Evolutionary conservation across 768 basidiomycete species (phyloP), one percentile per base, ranked within the genome.

Genomic region (Trametes cinnabarina): DNA sequence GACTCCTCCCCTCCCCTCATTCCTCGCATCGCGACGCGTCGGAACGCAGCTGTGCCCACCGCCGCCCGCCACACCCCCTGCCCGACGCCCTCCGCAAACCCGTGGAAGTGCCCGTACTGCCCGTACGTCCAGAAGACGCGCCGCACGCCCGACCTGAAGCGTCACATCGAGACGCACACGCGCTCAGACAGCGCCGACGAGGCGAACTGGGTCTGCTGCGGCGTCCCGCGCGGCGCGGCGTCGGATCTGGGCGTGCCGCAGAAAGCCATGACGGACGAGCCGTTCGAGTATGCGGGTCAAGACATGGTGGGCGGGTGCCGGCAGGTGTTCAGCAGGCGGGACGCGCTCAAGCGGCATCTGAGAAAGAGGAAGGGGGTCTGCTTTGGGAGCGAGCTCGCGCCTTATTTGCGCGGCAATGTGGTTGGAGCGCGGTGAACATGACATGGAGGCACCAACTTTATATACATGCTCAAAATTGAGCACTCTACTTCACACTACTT

Each of bases 131-230:
- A 64, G 43, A 4, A 22, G 6, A 59, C 26, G 30, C 19, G 44
- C 22, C 57, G 57, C 42, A 22, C 26, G 15, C 57, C 60, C 19
- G 60, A 61, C 37, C 48, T 64, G 37, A n/a, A 22, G 52, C 63
- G 63, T 20, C 63, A 64, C 48, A 52, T 64, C 56, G 40, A 40
- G 47, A 58, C 63, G 48, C 63, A 64, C 63, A 47, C 35, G 3
- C 37, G 34, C 26, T 34, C 53, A 3, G 23, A 28, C 11, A 32
- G 30, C 7, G 43, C 25, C 4, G 47, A 40, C 43, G 44, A 57
- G 12, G 50, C 22, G 47, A 22, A 46, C 3, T 64, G 63, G 63
- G 49, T 61, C 19, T 64, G 63, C 44, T 64, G 63, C 28, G 63
- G 63, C 1, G 55, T 63, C 11, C 50, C 53, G 3, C 14, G 56